Percentiles rank a stretch among this genome's conserved stretches.
Evolutionary conservation across 2,329 filamentous ascomycete species (phyloP).

Genomic region (Calonectria hawksworthii): DNA sequence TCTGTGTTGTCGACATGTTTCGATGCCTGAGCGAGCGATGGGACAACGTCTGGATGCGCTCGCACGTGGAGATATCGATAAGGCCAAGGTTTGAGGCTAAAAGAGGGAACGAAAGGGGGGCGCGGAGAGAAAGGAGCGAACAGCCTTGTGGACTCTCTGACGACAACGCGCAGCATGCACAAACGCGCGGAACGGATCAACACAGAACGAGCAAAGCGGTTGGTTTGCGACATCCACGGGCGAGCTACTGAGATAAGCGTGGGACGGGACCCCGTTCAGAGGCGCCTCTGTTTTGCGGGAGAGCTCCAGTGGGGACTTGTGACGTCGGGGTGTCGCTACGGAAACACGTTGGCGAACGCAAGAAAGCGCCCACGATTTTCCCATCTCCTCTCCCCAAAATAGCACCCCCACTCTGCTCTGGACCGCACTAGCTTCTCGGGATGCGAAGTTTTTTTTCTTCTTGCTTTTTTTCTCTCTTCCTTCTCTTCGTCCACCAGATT

Average conservation of each 20-base stretch:
- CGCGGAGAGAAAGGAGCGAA: neutral
- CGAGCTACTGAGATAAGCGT: constrained; percentile 3
- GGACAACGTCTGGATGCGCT: neutral
- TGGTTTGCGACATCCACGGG: constrained; percentile 17
- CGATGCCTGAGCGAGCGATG: neutral
- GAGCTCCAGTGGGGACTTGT: constrained; percentile 35
- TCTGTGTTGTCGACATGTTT: constrained; percentile 35
- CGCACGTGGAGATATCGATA: neutral
- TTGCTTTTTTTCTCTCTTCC: neutral
- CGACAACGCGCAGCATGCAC: neutral
- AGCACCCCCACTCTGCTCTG: constrained; percentile 22
- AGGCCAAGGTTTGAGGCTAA: neutral
- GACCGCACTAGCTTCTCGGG: constrained; percentile 8
- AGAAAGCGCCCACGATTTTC: constrained; percentile 1
- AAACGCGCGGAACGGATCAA: constrained; percentile 7
- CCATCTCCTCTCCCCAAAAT: constrained; percentile 2
- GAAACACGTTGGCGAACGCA: constrained; percentile 38
- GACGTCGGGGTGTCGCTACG: constrained; percentile 48
- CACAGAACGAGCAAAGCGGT: neutral
- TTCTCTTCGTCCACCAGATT: constrained; percentile 5
- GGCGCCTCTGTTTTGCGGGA: constrained; percentile 20
- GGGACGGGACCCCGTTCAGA: neutral
- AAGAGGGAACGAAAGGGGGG: neutral
- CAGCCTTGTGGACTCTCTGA: neutral
- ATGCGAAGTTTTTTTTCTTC: constrained; percentile 13